Percentiles rank a stretch among this genome's conserved stretches.
These are phyloP conservation scores for Mimosa bimucronata DNA, from an alignment of 306 rosid species.

Conservation along the genomic window DNA sequence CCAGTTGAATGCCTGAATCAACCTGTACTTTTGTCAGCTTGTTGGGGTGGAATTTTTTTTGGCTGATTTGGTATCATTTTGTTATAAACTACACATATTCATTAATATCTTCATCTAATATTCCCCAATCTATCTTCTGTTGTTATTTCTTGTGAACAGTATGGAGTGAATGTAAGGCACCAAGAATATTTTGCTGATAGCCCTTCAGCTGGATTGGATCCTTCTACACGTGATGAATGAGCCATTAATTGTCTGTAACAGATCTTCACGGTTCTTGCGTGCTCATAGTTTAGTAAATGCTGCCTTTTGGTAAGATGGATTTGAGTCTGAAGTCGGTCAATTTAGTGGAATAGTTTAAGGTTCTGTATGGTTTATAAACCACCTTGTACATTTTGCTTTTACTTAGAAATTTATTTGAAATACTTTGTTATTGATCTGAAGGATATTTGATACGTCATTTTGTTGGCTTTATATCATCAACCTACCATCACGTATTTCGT, in stretches of 20 bases:
- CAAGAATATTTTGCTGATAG: constrained; percentile 97
- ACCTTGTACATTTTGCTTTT: not conserved
- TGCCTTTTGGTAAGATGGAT: not conserved
- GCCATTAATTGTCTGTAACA: constrained; percentile 22
- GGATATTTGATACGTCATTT: not conserved
- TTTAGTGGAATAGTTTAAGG: constrained; percentile 24
- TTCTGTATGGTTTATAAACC: not conserved
- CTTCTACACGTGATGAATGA: constrained; percentile 90
- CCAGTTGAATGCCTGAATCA: not conserved
- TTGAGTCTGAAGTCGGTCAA: constrained; percentile 6
- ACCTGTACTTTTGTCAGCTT: too few species aligned
- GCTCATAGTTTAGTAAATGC: constrained; percentile 19
- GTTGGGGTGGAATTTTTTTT: too few species aligned
- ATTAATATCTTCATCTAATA: not conserved
- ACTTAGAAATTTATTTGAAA: not conserved
- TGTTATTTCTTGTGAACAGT: constrained; percentile 39
- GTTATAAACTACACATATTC: not conserved
- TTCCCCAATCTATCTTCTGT: constrained; percentile 14
- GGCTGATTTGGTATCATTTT: too few species aligned
- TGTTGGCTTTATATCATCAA: not conserved
- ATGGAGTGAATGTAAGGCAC: constrained; percentile 85
- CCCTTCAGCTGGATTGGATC: constrained; percentile 85
- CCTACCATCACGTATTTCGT: too few species aligned
- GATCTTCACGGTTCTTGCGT: constrained; percentile 20
- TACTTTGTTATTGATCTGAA: constrained; percentile 18